phyloP scores from a whole-genome alignment of 2,329 filamentous ascomycete species.

The Botryotinia convoluta region DNA sequence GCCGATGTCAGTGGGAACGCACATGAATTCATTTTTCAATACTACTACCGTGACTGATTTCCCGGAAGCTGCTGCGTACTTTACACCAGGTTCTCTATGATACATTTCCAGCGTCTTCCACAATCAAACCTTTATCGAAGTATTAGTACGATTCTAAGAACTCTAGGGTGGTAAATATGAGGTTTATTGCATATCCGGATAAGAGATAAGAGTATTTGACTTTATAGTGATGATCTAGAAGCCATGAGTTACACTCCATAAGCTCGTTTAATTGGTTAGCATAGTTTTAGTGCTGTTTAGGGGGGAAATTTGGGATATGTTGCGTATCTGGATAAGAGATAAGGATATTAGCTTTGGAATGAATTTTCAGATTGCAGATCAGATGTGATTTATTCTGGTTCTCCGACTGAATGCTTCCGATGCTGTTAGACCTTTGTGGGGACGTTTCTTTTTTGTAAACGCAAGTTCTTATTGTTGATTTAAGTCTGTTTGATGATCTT shows the following conservation, averaged over 20 bases:
- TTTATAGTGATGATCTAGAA: background rate
- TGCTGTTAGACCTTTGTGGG: background rate
- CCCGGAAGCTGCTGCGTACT: background rate
- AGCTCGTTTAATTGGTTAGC: background rate
- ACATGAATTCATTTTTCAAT: background rate
- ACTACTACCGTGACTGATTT: background rate
- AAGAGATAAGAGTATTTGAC: background rate
- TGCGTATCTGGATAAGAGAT: background rate
- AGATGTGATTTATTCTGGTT: background rate
- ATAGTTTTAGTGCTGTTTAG: background rate
- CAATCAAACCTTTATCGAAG: background rate
- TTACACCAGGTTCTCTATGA: background rate
- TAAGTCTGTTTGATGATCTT: background rate
- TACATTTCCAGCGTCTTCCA: background rate
- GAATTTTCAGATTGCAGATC: background rate
- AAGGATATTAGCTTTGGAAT: background rate
- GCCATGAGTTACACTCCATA: background rate
- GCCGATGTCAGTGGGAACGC: background rate
- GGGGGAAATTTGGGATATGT: background rate
- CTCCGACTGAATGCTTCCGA: background rate
- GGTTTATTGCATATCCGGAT: background rate
- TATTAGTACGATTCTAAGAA: background rate
- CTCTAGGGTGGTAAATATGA: background rate
- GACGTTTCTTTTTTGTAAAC: background rate
- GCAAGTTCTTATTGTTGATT: accelerated